These are phyloP conservation scores for Musa beccarii DNA, from an alignment of 176 grass and related monocot genomes.

Conservation along the genomic window DNA sequence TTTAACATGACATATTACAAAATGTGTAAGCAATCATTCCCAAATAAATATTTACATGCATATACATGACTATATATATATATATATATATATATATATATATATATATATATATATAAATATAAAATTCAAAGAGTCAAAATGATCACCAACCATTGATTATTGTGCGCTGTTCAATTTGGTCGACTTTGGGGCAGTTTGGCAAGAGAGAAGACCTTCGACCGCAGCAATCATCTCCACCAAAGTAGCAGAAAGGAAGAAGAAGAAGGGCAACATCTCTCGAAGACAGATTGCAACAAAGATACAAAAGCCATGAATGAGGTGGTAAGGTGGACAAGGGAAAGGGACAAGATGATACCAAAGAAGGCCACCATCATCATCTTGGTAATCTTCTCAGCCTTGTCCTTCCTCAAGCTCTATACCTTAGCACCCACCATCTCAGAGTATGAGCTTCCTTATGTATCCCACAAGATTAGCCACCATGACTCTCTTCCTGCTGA, in stretches of 20 bases:
- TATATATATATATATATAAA: too few relatives aligned
- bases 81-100: too few relatives aligned
- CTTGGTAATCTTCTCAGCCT: slow-evolving; percentile 24
- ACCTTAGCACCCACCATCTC: slow-evolving; percentile 17
- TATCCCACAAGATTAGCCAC: not conserved
- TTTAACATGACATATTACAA: too few relatives aligned
- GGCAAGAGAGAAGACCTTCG: too few relatives aligned
- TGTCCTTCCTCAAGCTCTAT: slow-evolving; percentile 29
- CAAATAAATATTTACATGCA: too few relatives aligned
- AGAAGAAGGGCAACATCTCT: not conserved
- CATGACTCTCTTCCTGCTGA: slow-evolving; percentile 3
- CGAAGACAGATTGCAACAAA: not conserved
- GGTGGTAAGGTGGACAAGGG: not conserved
- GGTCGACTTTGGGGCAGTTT: too few relatives aligned
- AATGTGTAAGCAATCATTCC: too few relatives aligned
- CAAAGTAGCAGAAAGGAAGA: not conserved
- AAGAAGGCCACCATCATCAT: slow-evolving; percentile 33
- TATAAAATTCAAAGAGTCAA: too few relatives aligned
- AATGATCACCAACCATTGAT: too few relatives aligned
- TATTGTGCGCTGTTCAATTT: too few relatives aligned
- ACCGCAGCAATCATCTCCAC: too few relatives aligned
- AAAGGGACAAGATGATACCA: not conserved
- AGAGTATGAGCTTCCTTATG: not conserved
- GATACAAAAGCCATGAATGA: not conserved
- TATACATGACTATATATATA: too few relatives aligned